Percentiles rank a stretch among this genome's conserved stretches.
Evolutionary conservation across 208 protist genomes (phyloP).

Genomic region (Willaertia magna): DNA sequence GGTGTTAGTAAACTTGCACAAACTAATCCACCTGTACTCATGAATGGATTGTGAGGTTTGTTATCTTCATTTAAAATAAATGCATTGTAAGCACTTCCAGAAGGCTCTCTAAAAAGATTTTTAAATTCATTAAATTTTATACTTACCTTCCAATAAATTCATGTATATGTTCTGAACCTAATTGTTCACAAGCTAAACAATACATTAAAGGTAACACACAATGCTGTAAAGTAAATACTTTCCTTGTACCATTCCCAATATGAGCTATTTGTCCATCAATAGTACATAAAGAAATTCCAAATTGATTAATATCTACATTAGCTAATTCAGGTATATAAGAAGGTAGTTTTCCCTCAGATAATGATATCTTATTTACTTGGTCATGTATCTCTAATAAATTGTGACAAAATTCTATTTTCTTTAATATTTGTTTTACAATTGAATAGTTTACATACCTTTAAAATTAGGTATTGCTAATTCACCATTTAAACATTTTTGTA

Average conservation of each 20-base stretch:
- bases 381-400: background rate
- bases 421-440: background rate
- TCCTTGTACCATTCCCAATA: background rate
- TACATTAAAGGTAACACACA: background rate
- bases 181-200: background rate
- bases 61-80: conserved; percentile 28
- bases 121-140: no score
- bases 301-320: background rate
- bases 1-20: background rate
- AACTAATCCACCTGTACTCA: conserved; percentile 3
- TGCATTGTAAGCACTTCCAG: conserved; percentile 32
- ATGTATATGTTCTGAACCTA: conserved; percentile 26
- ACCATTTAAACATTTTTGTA: background rate
- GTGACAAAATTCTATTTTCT: background rate
- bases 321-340: conserved; percentile 3
- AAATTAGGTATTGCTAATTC: background rate
- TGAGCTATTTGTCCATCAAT: background rate
- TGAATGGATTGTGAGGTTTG: conserved; percentile 42
- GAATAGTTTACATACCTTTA: background rate
- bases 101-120: conserved; percentile 32
- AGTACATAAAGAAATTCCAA: background rate
- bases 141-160: conserved; percentile 34
- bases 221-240: background rate
- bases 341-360: background rate
- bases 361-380: background rate